Base-by-base conservation (phyloP, 2,329 filamentous ascomycete species). In the Penicillium sp. region DNA sequence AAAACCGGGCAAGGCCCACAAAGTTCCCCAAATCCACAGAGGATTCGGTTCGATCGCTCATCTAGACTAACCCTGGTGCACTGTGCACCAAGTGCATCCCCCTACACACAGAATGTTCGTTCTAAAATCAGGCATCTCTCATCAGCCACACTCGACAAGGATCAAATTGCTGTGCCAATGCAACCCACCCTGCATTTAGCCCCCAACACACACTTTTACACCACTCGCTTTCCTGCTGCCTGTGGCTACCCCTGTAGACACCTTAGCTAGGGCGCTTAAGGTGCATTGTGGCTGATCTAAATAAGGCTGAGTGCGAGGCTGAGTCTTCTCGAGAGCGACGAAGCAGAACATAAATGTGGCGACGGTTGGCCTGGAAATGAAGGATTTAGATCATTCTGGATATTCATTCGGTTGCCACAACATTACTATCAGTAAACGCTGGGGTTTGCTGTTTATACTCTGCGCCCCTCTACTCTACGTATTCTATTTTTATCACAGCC, bases 281-380 rank as follows among this genome's bases (percentile, higher is more conserved):
- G 18, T 29, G 39, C 8, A 13, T 8, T n/a, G 39, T 27, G 39
- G 24, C 24, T 29, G 39, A 27, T 13, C 34, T 37, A 37, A 23
- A 12, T 37, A 37, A 37, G 34, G 34, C 34, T 23, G 18, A 37
- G 12, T 23, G 3, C 34, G 34, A 37, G 37, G 39, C 39, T 42
- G 23, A 42, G 39, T 27, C 26, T 20, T 12, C 3, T 21, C 8
- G 15, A 7, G n/a, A 15, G 3, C 26, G 15, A 2, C 23, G 3
- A 12, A 9, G 21, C 10, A 3, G 17, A 13, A 42, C 26, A 42
- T 42, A 42, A 42, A 42, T 26, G 24, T 42, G 39, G 39, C 24
- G 39, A 40, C 18, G 39, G 39, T 42, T 42, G 39, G 5, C 39
- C 24, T n/a, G 39, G 39, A 42, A 29, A 42, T 42, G 39, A 26